Base-by-base conservation (phyloP, 2,329 filamentous ascomycete genomes). In the Dothistroma septosporum region DNA sequence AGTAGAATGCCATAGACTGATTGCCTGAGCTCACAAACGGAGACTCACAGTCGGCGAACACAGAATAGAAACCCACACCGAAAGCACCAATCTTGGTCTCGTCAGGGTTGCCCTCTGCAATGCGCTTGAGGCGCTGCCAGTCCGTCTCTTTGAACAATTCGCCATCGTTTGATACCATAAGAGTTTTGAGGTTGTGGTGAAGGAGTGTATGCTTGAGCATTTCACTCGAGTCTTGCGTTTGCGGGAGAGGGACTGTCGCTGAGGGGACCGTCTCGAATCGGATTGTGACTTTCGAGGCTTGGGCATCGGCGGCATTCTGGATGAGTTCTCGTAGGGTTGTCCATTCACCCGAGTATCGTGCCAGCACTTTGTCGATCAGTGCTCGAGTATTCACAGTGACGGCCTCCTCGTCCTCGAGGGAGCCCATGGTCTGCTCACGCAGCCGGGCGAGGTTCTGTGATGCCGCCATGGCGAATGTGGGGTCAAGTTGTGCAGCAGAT, bases 31-130 rank as follows among this genome's bases (percentile, higher is more conserved):
- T 94, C 66, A 99, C 90, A 72, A 99, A 97, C 0, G 94, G 94
- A 69, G 97, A 92, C 76, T 99, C 95, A 74, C 93, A 99, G 74
- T 99, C 94, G 63, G 94, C 91, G 74, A 99, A 99, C 44, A 97
- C 93, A 74, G 91, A 96, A 81, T 99, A 99, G 78, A 99, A 99
- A 2, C 94, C 94, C 33, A 99, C 94, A 67, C 94, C 94, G 74
- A 99, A 99, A 3, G 94, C 95, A 58, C 94, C 94, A 70, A 99
- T 99, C 80, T 99, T 99, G 52, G 92, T 97, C 78, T 99, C 94
- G 75, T 99, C 94, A 0, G 94, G 94, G 72, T 99, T 99, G 52
- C 94, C 95, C 75, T 99, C 94, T n/a, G 94, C 95, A 64, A 99
- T 99, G 63, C 93, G 87, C 80, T 97, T 97, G 66, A 99, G 75